Evolutionary conservation across 2,329 filamentous ascomycete genomes (phyloP), one percentile per base, ranked within the genome.

Genomic region (Pseudopyricularia javanii): DNA sequence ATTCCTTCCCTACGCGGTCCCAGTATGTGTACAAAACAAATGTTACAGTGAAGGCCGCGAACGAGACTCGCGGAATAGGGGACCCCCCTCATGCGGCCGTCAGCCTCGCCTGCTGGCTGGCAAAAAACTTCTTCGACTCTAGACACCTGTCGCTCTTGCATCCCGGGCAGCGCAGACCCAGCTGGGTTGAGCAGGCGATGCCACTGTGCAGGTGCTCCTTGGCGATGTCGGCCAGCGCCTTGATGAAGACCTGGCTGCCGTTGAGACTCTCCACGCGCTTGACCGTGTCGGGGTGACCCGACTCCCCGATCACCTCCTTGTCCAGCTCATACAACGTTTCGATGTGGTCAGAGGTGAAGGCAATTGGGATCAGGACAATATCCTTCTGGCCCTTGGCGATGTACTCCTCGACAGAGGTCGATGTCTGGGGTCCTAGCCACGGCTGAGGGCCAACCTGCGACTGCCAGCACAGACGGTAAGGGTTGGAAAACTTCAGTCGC

Each of bases 261-360:
- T 98, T 98, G 62, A 98, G 69, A 63, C 88, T 94, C 66, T 97
- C 93, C 1, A 86, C 88, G 54, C 93, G 80, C 74, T 94, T 95
- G 57, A 98, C 83, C 0, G 83, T 85, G 32, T 91, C 89, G 0
- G 80, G 71, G 62, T 87, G 80, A 14, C 86, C 83, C 1, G 80
- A 88, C 68, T 95, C 91, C 54, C 88, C 86, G 63, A 98, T 97
- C 37, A 98, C 89, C 69, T 98, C 93, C 61, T 88, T 77, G 66
- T 98, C 93, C 51, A 98, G 74, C 68, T 98, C 93, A 66, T 85
- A 97, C 1, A 98, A 74, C 0, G 93, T 98, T 71, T 98, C 93
- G 59, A 98, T 98, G 65, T 98, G 93, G 63, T 98, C 93, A n/a
- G 88, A 95, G 0, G 93, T 98, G 66, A 98, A 98, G 6, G 93